Evolutionary conservation across 1,284 basidiomycete species (phyloP), one percentile per base, ranked within the genome.

Genomic region (Coniferiporia sulphurascens): DNA sequence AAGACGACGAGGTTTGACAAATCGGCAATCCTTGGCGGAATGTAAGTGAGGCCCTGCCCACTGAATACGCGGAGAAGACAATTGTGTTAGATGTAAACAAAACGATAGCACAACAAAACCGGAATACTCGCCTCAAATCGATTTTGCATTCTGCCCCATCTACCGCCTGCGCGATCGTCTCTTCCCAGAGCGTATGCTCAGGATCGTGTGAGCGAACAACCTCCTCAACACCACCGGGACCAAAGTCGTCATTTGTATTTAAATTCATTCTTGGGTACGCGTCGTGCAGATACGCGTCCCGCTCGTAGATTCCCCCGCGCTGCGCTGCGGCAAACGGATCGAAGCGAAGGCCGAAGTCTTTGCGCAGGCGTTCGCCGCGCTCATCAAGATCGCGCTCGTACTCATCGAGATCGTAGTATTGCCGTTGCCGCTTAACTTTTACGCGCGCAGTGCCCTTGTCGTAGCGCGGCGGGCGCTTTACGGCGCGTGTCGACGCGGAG

Each of bases 161-260:
- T 35, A 79, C 69, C 0, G 74, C 74, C 10, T 66, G 64, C 2
- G 72, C 69, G 48, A 76, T 70, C 1, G 71, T 75, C 21, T 70
- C 69, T 22, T 78, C 76, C 80, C 80, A 82, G 1, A 75, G 63
- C 1, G 53, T 61, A 4, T 68, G 65, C 63, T 79, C 76, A 1
- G 58, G 57, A 43, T 66, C 62, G 48, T 19, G 54, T 27, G 61
- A 52, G 13, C 34, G 22, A 6, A 27, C 35, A 46, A 55, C 27
- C 27, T 19, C 52, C n/a, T 43, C 17, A 15, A 12, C 6, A 34
- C 35, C 22, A 12, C 36, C 51, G 43, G 12, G 12, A 35, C 22
- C 43, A 36, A 22, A 15, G 32, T 52, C 44, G 22, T 50, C 17
- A 34, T 53, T n/a, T 44, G 53, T 49, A 1, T 43, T 43, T 34